Evolutionary conservation across 768 basidiomycete species (phyloP).

Genomic region (Lentinula sp.): DNA sequence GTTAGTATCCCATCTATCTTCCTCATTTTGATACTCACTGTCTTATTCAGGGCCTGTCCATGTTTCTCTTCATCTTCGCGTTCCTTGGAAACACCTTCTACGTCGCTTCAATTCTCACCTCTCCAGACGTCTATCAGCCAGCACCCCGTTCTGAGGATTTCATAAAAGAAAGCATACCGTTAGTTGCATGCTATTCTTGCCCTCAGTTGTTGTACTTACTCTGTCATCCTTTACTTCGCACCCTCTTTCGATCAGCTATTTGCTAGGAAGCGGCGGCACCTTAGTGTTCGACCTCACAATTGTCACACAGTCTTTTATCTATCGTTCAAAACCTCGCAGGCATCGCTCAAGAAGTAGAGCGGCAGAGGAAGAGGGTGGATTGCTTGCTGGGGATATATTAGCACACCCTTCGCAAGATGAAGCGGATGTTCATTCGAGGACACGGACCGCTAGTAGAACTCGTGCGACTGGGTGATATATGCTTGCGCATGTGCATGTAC

Average conservation of each 20-base stretch:
- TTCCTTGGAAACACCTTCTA: constrained; percentile 94
- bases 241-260: constrained; percentile 47
- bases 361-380: constrained; percentile 16
- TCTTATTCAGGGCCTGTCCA: constrained; percentile 70
- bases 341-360: constrained; percentile 14
- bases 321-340: constrained; percentile 46
- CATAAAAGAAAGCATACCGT: constrained; percentile 83
- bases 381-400: constrained; percentile 3
- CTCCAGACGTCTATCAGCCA: constrained; percentile 54
- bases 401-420: neutral
- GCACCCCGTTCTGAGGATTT: constrained; percentile 58
- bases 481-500: neutral
- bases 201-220: neutral
- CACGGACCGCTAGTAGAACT: neutral
- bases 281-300: constrained; percentile 92
- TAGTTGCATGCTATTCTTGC: constrained; percentile 24
- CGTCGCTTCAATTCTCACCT: constrained; percentile 82
- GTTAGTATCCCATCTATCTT: constrained; percentile 22
- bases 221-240: neutral
- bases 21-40: constrained; percentile 1
- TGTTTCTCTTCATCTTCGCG: constrained; percentile 89
- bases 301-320: constrained; percentile 78
- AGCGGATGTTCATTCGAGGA: neutral
- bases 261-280: constrained; percentile 90
- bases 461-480: neutral